phyloP scores from a whole-genome alignment of 2,329 filamentous ascomycete genomes.

The Ascochyta koolunga region DNA sequence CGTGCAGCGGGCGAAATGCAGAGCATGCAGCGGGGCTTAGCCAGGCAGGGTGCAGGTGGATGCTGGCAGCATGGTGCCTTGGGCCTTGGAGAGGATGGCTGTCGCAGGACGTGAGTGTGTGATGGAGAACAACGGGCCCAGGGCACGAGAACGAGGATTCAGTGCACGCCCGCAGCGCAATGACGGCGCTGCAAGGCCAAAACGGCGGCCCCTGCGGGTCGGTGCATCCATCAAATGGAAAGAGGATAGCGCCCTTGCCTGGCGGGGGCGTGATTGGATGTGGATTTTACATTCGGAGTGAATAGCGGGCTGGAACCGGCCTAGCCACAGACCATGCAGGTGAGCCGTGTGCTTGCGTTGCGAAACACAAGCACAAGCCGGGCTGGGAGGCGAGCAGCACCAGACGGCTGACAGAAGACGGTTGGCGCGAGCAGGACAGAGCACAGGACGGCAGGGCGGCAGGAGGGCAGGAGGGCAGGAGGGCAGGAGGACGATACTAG shows the following conservation, averaged over 20 bases:
- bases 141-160: conserved; percentile 33
- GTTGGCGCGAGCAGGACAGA: no score
- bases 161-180: conserved; percentile 25
- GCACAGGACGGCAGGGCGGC: no score
- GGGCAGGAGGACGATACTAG: no score
- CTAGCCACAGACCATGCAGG: neutral
- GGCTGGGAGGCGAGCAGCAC: neutral
- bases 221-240: conserved; percentile 2
- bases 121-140: conserved; percentile 37
- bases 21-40: conserved; percentile 15
- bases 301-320: neutral
- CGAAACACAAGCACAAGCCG: neutral
- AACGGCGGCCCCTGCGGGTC: conserved; percentile 19
- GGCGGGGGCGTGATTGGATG: neutral
- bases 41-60: conserved; percentile 27
- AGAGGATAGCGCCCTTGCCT: neutral
- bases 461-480: no score
- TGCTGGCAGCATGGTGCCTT: conserved; percentile 34
- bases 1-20: neutral
- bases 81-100: conserved; percentile 19
- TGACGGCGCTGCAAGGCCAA: conserved; percentile 26
- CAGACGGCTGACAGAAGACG: no score
- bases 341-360: neutral
- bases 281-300: neutral
- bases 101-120: conserved; percentile 27